Evolutionary conservation across 176 grass and related monocot genomes (phyloP), one percentile per base, ranked within the genome.

Genomic region (Poa pratensis): DNA sequence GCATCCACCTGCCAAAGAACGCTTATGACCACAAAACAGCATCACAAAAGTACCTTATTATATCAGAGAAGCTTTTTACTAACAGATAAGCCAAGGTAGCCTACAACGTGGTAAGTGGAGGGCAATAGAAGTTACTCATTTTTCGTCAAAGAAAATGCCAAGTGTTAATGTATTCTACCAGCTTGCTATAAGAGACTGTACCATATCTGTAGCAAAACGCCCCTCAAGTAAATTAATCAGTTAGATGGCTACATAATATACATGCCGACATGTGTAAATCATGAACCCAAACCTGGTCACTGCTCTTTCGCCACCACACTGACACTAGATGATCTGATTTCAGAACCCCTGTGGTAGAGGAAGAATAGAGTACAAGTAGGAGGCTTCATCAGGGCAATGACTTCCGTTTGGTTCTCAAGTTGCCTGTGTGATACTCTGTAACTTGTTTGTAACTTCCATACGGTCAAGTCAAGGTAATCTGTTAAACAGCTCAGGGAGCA

Each of bases 371-470:
- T 34, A 53, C 26, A 54, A 18, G 73, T 42, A 59, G 32, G 68
- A 73, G n/a, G 80, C 80, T 72, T 22, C 68, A 42, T 73, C 9
- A 42, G n/a, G 63, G 8, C 12, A 69, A 48, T 49, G 35, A 12
- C 30, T 23, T 65, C 43, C 58, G 74, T 51, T 52, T 80, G 9
- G 20, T 58, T 23, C 66, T 75, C 77, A 57, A 75, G n/a, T 30
- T 85, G 58, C 18, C 19, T 46, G 2, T 13, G 11, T 79, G 46
- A 26, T 15, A 69, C 28, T 22, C 7, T 3, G 9, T 50, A 75
- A 18, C 23, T 80, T 48, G 22, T 79, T 32, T 26, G 14, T 82
- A 70, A 18, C 75, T 79, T 78, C 64, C 45, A 28, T 51, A 77
- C 8, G 46, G 20, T 59, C 35, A 73, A 46, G 18, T 10, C 9